Conservation (phyloP, 345 rosid species). For the Excoecaria agallocha region DNA sequence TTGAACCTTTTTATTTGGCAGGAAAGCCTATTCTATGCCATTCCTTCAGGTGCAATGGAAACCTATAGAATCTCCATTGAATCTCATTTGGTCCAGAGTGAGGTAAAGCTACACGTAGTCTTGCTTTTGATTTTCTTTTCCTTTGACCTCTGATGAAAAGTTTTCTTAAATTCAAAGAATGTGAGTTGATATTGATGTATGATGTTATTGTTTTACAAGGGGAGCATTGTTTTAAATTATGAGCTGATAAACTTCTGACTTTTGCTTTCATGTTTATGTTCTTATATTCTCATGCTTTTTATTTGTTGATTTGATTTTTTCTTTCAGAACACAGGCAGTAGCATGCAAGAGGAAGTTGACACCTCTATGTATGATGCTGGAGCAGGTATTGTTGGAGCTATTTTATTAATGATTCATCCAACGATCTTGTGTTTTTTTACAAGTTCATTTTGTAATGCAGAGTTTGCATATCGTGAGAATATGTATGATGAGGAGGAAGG, state of each 20-base stretch:
- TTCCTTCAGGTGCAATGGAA: constrained; percentile 83
- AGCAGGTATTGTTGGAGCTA: constrained; percentile 52
- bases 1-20: constrained; percentile 40
- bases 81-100: constrained; percentile 53
- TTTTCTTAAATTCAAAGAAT: constrained; percentile 1
- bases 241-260: neutral
- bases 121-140: constrained; percentile 8
- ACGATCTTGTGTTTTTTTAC: constrained; percentile 22
- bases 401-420: constrained; percentile 8
- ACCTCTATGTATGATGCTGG: constrained; percentile 63
- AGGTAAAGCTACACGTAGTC: constrained; percentile 36
- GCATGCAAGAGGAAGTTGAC: constrained; percentile 84
- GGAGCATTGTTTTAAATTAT: neutral
- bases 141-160: neutral
- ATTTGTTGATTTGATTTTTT: constrained; percentile 3
- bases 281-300: constrained; percentile 8
- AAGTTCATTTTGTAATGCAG: constrained; percentile 42
- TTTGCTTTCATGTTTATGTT: neutral
- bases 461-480: constrained; percentile 53
- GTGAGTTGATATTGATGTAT: neutral
- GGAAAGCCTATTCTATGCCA: constrained; percentile 91
- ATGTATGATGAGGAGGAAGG: constrained; percentile 83
- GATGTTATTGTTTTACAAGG: neutral
- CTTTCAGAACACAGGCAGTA: constrained; percentile 64
- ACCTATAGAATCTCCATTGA: constrained; percentile 75